Conservation (phyloP, 2,329 filamentous ascomycete species). For the Aspergillus texensis region DNA sequence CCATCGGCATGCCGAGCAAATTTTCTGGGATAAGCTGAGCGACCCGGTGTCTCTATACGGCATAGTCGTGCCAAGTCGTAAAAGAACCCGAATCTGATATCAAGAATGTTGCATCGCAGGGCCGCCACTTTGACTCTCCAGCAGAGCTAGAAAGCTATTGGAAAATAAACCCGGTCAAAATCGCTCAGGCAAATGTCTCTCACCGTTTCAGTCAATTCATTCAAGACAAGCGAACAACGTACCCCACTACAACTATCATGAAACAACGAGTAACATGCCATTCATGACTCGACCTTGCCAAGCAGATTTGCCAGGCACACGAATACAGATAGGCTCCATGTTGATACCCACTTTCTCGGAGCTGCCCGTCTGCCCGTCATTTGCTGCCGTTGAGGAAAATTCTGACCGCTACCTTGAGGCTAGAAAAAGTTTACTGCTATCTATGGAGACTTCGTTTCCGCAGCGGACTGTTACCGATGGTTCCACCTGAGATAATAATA, state of each 20-base stretch:
- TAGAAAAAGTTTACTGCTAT: constrained; percentile 9
- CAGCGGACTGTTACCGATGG: constrained; percentile 10
- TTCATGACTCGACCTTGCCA: neutral
- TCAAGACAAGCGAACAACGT: neutral
- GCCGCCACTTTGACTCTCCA: constrained; percentile 3
- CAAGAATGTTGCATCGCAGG: neutral
- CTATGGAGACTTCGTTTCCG: constrained; percentile 7
- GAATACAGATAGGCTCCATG: neutral
- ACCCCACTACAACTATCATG: neutral
- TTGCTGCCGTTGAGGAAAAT: neutral
- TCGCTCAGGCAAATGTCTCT: neutral
- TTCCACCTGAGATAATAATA: constrained; percentile 6
- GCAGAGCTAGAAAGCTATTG: neutral
- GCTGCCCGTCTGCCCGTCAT: constrained; percentile 7
- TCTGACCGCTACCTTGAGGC: constrained; percentile 4
- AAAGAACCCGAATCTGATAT: constrained; percentile 6
- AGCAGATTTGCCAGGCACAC: constrained; percentile 2
- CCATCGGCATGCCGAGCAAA: constrained; percentile 24
- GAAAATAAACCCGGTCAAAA: neutral
- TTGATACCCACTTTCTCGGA: constrained; percentile 2
- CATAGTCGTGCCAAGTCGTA: constrained; percentile 15
- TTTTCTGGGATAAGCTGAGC: neutral
- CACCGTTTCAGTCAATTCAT: neutral
- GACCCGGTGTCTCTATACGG: constrained; percentile 22
- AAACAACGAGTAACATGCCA: neutral